A percentile compares a stretch with the other conserved stretches of the same genome.
These are phyloP conservation scores for Ampelomyces quisqualis DNA, from an alignment of 2,329 filamentous ascomycete species.

Conservation along the genomic window DNA sequence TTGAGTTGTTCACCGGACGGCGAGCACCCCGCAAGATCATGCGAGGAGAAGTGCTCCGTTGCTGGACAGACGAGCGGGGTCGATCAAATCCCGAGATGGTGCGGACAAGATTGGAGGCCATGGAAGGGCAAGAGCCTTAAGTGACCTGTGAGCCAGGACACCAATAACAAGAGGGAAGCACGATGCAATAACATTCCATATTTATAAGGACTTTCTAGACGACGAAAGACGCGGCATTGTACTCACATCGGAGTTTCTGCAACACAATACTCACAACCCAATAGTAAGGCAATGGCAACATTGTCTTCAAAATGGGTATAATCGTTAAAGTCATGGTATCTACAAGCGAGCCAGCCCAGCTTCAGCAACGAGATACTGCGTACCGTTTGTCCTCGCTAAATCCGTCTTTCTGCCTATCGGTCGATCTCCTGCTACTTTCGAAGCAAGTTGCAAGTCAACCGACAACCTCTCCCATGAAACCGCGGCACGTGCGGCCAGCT, in stretches of 20 bases:
- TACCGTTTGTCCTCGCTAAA: background rate
- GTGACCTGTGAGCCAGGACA: background rate
- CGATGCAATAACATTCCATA: too few relatives aligned
- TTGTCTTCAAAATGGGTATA: background rate
- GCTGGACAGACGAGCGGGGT: constrained; percentile 34
- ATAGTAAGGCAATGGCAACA: background rate
- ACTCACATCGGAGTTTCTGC: too few relatives aligned
- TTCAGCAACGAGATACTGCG: background rate
- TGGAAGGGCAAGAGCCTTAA: constrained; percentile 36
- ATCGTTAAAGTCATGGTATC: too few relatives aligned
- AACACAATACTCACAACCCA: too few relatives aligned
- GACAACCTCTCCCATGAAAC: constrained; percentile 55
- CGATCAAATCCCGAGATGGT: constrained; percentile 28
- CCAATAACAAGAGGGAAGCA: too few relatives aligned
- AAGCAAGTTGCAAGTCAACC: constrained; percentile 37
- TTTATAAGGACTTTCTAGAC: too few relatives aligned
- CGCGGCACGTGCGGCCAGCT: constrained; percentile 56
- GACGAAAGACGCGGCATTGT: too few relatives aligned
- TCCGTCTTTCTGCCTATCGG: background rate
- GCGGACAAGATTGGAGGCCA: constrained; percentile 29
- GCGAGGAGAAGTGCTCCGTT: constrained; percentile 60
- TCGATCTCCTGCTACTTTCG: background rate
- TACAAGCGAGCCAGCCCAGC: constrained; percentile 2
- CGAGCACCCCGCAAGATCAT: constrained; percentile 70
- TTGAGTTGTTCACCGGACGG: constrained; percentile 75